Conservation (phyloP, 1,284 basidiomycete species). For the Flammula alnicola region DNA sequence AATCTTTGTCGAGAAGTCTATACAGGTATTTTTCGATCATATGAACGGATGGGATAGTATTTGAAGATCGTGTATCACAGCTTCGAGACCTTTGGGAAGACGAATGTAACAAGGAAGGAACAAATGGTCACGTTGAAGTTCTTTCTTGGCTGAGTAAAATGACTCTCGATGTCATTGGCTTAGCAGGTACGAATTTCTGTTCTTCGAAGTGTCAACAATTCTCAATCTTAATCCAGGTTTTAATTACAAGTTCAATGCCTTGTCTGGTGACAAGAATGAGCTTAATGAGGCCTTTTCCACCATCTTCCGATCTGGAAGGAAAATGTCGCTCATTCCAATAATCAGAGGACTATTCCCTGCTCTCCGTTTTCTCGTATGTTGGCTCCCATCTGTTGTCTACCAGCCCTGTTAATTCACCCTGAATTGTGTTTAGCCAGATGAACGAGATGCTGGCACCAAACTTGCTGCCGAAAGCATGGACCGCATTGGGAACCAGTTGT, state of each 20-base stretch:
- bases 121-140: slow-evolving; percentile 47
- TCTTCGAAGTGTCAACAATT: neutral
- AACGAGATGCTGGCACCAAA: slow-evolving; percentile 31
- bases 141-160: slow-evolving; percentile 58
- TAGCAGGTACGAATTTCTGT: slow-evolving; percentile 50
- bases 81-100: slow-evolving; percentile 49
- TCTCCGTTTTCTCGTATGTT: slow-evolving; percentile 38
- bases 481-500: slow-evolving; percentile 50
- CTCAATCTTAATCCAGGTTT: slow-evolving; percentile 52
- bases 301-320: slow-evolving; percentile 39
- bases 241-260: slow-evolving; percentile 66
- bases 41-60: neutral
- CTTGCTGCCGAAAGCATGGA: slow-evolving; percentile 37
- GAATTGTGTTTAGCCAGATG: slow-evolving; percentile 25
- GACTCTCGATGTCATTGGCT: slow-evolving; percentile 73
- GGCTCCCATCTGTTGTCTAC: neutral
- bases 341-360: slow-evolving; percentile 43
- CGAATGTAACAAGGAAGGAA: slow-evolving; percentile 35
- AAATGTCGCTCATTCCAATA: slow-evolving; percentile 33
- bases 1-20: slow-evolving; percentile 59
- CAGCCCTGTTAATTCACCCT: neutral
- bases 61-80: slow-evolving; percentile 27
- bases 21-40: slow-evolving; percentile 41
- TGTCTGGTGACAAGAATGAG: slow-evolving; percentile 46
- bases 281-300: slow-evolving; percentile 53